phyloP scores from a whole-genome alignment of 768 basidiomycete genomes.

The Pleurotus giganteus region DNA sequence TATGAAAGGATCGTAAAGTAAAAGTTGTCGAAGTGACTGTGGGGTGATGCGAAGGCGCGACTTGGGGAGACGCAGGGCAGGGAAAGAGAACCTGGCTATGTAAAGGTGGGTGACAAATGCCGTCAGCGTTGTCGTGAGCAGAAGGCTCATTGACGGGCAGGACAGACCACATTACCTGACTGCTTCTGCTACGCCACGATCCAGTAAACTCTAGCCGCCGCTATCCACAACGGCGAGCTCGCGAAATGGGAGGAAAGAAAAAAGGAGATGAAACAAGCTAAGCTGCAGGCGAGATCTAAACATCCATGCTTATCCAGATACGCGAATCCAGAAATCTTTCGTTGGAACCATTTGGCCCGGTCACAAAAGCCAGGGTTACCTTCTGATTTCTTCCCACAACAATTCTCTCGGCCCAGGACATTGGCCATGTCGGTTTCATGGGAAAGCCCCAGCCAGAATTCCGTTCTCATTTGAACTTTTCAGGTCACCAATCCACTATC shows the following conservation, averaged over 20 bases:
- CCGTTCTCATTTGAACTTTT: slow-evolving; percentile 5
- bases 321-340: slow-evolving; percentile 8
- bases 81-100: neutral
- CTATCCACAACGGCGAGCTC: neutral
- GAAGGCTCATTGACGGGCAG: neutral
- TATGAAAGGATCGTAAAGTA: slow-evolving; percentile 11
- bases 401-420: slow-evolving; percentile 4
- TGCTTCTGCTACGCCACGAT: slow-evolving; percentile 9
- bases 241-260: neutral
- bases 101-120: slow-evolving; percentile 4
- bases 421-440: slow-evolving; percentile 8
- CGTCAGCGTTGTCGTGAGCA: neutral
- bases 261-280: slow-evolving; percentile 7
- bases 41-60: neutral
- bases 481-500: slow-evolving; percentile 2
- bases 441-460: neutral
- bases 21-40: neutral
- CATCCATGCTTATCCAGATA: slow-evolving; percentile 11
- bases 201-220: neutral
- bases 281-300: slow-evolving; percentile 7
- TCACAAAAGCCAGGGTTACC: slow-evolving; percentile 6
- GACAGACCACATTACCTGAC: slow-evolving; percentile 2
- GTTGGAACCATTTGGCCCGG: slow-evolving; percentile 5
- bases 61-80: neutral
- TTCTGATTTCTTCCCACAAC: slow-evolving; percentile 7